phyloP scores from a whole-genome alignment of 2,329 filamentous ascomycete species.

The Sporothrix brasiliensis region DNA sequence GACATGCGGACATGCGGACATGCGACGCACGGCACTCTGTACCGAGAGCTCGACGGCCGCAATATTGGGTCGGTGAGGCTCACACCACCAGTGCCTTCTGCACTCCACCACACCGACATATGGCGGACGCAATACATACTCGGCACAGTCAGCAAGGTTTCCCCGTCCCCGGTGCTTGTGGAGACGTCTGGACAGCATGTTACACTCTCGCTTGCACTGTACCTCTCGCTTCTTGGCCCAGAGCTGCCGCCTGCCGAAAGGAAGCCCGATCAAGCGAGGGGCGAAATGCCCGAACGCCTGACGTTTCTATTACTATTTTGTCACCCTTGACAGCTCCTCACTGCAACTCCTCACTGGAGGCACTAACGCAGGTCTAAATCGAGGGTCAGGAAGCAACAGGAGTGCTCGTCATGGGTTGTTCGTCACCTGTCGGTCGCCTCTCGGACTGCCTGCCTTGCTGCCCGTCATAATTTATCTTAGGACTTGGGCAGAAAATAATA shows the following conservation, averaged over 20 bases:
- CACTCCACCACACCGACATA: constrained; percentile 8
- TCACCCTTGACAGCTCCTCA: background rate
- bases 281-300: background rate
- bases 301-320: background rate
- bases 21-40: no score
- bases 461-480: no score
- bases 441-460: background rate
- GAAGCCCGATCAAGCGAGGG: background rate
- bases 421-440: background rate
- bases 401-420: background rate
- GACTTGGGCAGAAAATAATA: background rate
- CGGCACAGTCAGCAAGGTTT: background rate
- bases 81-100: constrained; percentile 3
- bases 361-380: constrained; percentile 5
- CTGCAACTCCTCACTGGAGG: background rate
- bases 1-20: background rate
- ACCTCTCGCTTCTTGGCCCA: background rate
- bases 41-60: no score
- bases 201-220: background rate
- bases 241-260: constrained; percentile 12
- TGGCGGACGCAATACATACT: background rate
- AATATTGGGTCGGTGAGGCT: constrained; percentile 3
- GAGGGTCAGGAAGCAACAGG: background rate
- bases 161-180: background rate
- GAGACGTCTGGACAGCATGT: background rate